phyloP scores from a whole-genome alignment of 164 flowering plant genomes.

The Protea cynaroides region DNA sequence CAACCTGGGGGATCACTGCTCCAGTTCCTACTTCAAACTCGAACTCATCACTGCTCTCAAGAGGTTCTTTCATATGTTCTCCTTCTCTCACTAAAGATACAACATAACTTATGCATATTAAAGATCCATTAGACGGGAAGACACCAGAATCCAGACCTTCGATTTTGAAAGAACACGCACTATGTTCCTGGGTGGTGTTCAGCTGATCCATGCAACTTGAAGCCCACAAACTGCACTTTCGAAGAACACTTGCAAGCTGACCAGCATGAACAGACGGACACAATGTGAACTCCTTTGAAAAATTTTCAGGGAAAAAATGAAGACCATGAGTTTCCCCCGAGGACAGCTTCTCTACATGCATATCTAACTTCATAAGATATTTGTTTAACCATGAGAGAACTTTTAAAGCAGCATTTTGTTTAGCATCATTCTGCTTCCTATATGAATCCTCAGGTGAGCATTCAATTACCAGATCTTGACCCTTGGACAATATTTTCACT shows the following conservation, averaged over 20 bases:
- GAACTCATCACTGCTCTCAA: slow-evolving; percentile 71
- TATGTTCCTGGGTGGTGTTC: slow-evolving; percentile 17
- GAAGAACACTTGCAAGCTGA: slow-evolving; percentile 14
- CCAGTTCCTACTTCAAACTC: slow-evolving; percentile 88
- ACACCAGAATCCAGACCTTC: slow-evolving; percentile 58
- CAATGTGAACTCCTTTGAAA: slow-evolving; percentile 36
- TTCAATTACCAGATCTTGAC: slow-evolving; percentile 46
- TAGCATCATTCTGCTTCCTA: slow-evolving; percentile 65
- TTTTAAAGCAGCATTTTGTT: slow-evolving; percentile 60
- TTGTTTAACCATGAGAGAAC: slow-evolving; percentile 60
- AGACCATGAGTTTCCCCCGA: slow-evolving; percentile 29
- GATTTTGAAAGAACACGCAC: slow-evolving; percentile 16
- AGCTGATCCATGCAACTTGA: slow-evolving; percentile 10
- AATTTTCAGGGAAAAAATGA: slow-evolving; percentile 24
- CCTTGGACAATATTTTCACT: slow-evolving; percentile 55
- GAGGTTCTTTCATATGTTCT: slow-evolving; percentile 36
- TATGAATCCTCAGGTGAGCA: slow-evolving; percentile 44
- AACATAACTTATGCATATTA: slow-evolving; percentile 53
- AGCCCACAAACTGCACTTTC: slow-evolving; percentile 16
- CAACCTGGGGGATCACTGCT: slow-evolving; percentile 57
- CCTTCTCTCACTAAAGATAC: slow-evolving; percentile 43
- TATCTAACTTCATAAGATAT: slow-evolving; percentile 40
- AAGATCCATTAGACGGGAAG: slow-evolving; percentile 51
- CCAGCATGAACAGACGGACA: slow-evolving; percentile 28
- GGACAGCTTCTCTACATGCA: slow-evolving; percentile 35